Evolutionary conservation across 306 rosid genomes (phyloP), one percentile per base, ranked within the genome.

Genomic region (Adenanthera pavonina): DNA sequence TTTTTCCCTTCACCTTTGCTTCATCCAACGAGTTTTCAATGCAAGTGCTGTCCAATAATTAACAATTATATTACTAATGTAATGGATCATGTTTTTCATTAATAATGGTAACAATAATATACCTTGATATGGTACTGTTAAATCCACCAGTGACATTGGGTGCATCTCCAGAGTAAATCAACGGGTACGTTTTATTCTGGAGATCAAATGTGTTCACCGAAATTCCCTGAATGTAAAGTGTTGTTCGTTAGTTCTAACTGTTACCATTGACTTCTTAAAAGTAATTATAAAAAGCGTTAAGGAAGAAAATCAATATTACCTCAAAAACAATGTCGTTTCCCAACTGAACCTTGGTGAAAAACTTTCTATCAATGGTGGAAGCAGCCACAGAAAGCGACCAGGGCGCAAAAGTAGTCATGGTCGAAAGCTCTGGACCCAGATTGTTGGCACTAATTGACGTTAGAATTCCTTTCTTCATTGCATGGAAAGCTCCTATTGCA

Each of bases 131-230:
- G 38, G 46, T 3, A 3, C 56, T 13, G 36, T 41, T 33, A 8
- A 0, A 60, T 0, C 74, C 83, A 2, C 30, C 65, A 8, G 56
- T 33, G 1, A 5, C 46, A 59, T 87, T 85, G 8, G 87, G 83
- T 49, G 86, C 90, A 54, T 89, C 72, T 35, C 88, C 87, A 5
- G 67, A 84, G 47, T 76, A 79, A 56, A 89, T 73, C n/a, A 89
- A 16, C 0, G 87, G 88, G 34, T 76, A 70, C 4, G 33, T 33
- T 38, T 64, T 66, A 14, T 71, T 54, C 3, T 44, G 9, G 2
- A 76, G 75, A 61, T 81, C 82, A 46, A 73, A 69, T 38, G 75
- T 77, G 60, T 89, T 87, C 15, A 82, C 33, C 3, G 88, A 80
- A 33, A 56, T 11, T 73, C 91, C 93, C 93, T 89, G 66, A 41